Conservation (phyloP, 2,329 filamentous ascomycete species). For the Clarireedia monteithiana region DNA sequence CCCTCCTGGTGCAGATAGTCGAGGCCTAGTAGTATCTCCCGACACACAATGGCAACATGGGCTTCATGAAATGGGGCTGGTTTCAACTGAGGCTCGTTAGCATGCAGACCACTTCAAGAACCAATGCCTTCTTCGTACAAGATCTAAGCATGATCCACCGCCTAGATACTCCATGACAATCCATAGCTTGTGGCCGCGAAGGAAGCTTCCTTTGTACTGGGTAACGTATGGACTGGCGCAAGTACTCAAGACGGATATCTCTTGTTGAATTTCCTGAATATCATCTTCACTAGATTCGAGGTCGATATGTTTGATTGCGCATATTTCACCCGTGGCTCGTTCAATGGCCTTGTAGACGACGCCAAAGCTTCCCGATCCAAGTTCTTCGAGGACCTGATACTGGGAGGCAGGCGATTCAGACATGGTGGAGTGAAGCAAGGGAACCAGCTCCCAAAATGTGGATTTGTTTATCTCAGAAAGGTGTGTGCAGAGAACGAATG, state of each 20-base stretch:
- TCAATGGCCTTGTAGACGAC: constrained; percentile 97
- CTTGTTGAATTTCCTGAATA: constrained; percentile 95
- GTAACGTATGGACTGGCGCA: constrained; percentile 92
- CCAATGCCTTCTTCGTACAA: constrained; percentile 50
- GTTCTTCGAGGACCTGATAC: constrained; percentile 93
- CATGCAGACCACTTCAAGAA: neutral
- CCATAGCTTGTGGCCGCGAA: constrained; percentile 96
- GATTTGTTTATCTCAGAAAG: neutral
- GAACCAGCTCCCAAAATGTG: neutral
- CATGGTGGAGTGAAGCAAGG: neutral
- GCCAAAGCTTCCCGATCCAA: constrained; percentile 84
- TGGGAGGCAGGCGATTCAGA: constrained; percentile 50
- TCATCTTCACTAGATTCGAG: constrained; percentile 98
- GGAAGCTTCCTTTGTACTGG: constrained; percentile 91
- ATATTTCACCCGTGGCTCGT: constrained; percentile 79
- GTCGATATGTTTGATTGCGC: constrained; percentile 98
- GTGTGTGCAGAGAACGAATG: neutral
- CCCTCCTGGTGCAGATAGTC: constrained; percentile 91
- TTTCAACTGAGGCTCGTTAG: constrained; percentile 57
- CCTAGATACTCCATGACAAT: constrained; percentile 99
- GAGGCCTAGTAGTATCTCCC: constrained; percentile 80
- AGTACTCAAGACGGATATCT: constrained; percentile 90
- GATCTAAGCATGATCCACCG: constrained; percentile 87
- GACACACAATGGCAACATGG: constrained; percentile 90
- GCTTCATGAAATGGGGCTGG: constrained; percentile 80